Conservation (phyloP, 768 basidiomycete species). For the Erythrobasidium yunnanense region DNA sequence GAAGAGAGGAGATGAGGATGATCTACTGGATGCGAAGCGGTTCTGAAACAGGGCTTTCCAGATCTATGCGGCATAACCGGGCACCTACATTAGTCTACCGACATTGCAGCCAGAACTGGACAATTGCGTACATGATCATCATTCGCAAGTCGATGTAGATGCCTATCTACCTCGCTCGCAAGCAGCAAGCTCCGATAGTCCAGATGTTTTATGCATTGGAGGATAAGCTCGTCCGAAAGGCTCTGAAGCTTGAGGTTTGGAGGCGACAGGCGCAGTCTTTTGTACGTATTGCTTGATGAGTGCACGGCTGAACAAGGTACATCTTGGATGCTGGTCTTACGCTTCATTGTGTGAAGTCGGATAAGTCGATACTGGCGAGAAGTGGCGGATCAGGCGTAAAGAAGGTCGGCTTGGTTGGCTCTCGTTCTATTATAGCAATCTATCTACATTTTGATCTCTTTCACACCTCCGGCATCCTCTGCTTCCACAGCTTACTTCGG, state of each 20-base stretch:
- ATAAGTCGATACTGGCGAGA: no score
- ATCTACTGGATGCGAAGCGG: neutral
- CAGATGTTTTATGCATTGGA: constrained; percentile 5
- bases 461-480: neutral
- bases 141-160: constrained; percentile 11
- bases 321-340: no score
- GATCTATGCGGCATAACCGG: neutral
- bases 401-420: no score
- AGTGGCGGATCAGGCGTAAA: no score
- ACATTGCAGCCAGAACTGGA: neutral
- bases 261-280: no score
- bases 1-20: neutral
- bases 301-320: no score
- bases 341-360: no score
- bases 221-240: constrained; percentile 20
- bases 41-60: constrained; percentile 2
- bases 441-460: no score
- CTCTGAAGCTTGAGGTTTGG: no score
- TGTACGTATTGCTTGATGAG: no score
- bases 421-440: no score
- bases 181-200: neutral
- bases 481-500: neutral
- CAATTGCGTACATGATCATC: constrained; percentile 10
- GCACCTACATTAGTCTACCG: neutral
- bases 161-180: neutral